Base-by-base conservation (phyloP, 2,329 filamentous ascomycete genomes). In the Helotiales sp. region DNA sequence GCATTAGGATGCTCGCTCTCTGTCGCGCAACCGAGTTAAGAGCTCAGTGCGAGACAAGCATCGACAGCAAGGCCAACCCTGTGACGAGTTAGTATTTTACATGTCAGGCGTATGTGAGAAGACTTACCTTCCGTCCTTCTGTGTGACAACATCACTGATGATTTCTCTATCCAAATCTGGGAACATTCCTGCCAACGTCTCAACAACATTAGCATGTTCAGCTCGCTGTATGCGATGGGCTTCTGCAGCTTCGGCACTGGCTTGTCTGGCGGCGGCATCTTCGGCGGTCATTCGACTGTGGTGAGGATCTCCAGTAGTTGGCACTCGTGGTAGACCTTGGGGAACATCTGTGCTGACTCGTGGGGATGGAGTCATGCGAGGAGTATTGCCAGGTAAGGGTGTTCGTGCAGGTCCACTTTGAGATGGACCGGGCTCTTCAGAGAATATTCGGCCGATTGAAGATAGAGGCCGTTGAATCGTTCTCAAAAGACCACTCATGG, bases 151-250 rank as follows among this genome's bases (percentile, higher is more conserved):
- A 81, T 99, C 96, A 75, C 94, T 94, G 77, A 99, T 98, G 43
- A 99, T 87, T 58, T 99, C 96, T 75, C 89, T 88, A 78, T 99
- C 96, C 60, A 99, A 83, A 76, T 96, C 93, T 0, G 96, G 96
- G 78, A 99, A 99, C 96, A 99, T 99, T 74, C 93, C 91, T 57
- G 93, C 90, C 65, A 99, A 82, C 40, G 96, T 98, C 80, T 98
- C 96, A 2, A 98, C 95, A 7, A 99, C 89, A 74, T 93, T 95
- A 63, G 88, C 85, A 79, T 98, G 94, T 82, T 99, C 96, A 64
- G 91, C 90, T 40, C 89, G 85, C 72, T 96, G 89, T 68, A 98
- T 88, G 17, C 91, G 85, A 71, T 93, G 88, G 7, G 95, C 95
- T 78, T 99, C 92, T 10, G 95, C 95, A 6, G 87, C 88, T 79